Evolutionary conservation across 2,329 filamentous ascomycete genomes (phyloP).

Genomic region (Fusarium euwallaceae): DNA sequence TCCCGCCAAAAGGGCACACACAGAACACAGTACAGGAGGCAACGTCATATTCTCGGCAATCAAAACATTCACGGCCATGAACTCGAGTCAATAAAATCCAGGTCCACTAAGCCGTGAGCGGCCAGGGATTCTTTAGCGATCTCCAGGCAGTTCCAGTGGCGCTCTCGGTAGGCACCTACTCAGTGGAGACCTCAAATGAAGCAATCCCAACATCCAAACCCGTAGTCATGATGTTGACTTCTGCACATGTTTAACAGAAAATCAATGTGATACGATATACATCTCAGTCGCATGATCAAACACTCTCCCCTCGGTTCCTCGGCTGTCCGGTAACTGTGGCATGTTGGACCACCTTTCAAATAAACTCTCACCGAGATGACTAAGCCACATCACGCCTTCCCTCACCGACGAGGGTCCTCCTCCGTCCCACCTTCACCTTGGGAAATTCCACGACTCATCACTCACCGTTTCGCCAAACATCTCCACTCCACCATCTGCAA

Average conservation of each 20-base stretch:
- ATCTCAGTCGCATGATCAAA: background rate
- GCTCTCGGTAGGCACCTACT: background rate
- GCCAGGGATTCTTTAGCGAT: background rate
- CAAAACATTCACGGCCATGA: background rate
- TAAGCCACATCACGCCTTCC: constrained; percentile 16
- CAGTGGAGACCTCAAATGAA: background rate
- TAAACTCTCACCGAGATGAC: constrained; percentile 29
- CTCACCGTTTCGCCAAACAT: constrained; percentile 3
- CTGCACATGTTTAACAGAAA: background rate
- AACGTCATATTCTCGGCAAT: background rate
- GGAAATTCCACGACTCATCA: constrained; percentile 22
- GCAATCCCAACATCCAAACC: background rate
- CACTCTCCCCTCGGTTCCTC: background rate
- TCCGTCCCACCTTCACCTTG: constrained; percentile 29
- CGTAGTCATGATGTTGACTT: background rate
- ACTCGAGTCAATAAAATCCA: background rate
- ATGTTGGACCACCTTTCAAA: background rate
- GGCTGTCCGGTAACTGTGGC: background rate
- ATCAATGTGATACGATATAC: background rate
- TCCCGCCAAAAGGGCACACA: background rate
- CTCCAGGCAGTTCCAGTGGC: background rate
- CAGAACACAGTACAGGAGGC: background rate
- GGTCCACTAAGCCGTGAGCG: background rate
- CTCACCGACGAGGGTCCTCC: constrained; percentile 26
- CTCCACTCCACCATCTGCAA: constrained; percentile 21